Evolutionary conservation across 2,329 filamentous ascomycete species (phyloP), one percentile per base, ranked within the genome.

Genomic region (Periconia macrospinosa): DNA sequence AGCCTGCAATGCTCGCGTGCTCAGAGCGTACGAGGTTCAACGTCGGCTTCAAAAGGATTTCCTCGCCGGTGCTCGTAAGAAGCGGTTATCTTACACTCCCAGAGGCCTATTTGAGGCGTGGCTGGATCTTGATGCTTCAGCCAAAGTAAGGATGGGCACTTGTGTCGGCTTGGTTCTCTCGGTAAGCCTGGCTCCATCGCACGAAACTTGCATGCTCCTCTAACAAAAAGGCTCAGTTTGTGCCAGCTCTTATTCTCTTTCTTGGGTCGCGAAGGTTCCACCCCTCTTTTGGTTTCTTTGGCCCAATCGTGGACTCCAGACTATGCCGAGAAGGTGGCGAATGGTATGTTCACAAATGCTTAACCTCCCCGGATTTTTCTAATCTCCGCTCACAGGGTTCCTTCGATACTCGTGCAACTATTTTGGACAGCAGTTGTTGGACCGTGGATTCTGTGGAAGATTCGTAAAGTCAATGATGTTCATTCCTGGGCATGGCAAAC

Each of bases 221-320:
- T 14, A 19, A 6, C 65, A 70, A 45, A 72, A 19, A 47, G 44
- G 6, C 5, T 15, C 59, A 88, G 86, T 69, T 88, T 2, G 61
- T 83, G 50, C 74, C 86, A 11, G 83, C 85, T 0, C 58, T 86
- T 35, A 67, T 86, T 48, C 81, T 87, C 70, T 90, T 81, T 69
- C 76, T 86, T 60, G 76, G 86, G 33, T 89, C 86, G 1, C 81
- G 80, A 48, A 86, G 87, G 56, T 90, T 88, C 61, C 86, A 89
- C 64, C 66, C 57, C 1, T 53, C 74, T 13, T 80, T 79, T 6
- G 88, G 85, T 45, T 82, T 84, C 14, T 79, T 79, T 57, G 79
- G 84, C 41, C 72, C 78, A 45, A 40, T 77, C 50, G 73, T 76
- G 19, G 70, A 74, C 37, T 79, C 79, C 59, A 69, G 73, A 47